Conservation (phyloP, 73 alveolate genomes). For the Stentor coeruleus region DNA sequence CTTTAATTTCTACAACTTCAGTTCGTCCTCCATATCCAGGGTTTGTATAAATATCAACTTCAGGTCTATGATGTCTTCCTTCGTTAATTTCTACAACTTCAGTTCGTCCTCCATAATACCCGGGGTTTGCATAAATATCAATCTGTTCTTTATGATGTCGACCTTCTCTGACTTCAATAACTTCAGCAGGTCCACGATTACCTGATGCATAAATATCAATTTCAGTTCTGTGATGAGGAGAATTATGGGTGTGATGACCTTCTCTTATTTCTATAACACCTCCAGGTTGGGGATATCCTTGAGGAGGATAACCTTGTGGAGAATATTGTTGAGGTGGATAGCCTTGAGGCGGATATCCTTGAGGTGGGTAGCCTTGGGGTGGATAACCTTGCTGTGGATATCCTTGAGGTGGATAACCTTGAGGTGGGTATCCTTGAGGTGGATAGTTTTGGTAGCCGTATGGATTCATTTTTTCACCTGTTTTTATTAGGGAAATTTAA, state of each 20-base stretch:
- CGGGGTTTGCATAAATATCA: neutral
- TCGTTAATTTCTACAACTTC: conserved; percentile 3
- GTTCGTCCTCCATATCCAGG: neutral
- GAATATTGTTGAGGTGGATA: neutral
- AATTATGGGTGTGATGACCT: neutral
- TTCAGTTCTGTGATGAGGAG: neutral
- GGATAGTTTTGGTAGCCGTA: too few species aligned
- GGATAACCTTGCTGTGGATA: neutral
- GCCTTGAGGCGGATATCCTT: conserved; percentile 3
- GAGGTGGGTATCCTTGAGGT: too few species aligned
- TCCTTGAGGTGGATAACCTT: too few species aligned
- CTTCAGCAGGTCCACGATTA: neutral
- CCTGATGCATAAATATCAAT: neutral
- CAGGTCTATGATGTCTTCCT: neutral
- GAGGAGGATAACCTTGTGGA: neutral
- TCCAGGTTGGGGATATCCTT: neutral
- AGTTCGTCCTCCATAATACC: neutral
- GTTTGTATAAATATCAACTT: neutral
- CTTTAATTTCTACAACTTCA: conserved; percentile 4
- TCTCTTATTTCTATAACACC: neutral
- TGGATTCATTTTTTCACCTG: too few species aligned
- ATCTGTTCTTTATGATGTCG: neutral
- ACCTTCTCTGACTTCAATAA: neutral
- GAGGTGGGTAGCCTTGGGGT: conserved; percentile 5
- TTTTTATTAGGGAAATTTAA: too few species aligned